Conservation (phyloP, 495 filamentous ascomycete genomes). For the Cetradonia linearis region DNA sequence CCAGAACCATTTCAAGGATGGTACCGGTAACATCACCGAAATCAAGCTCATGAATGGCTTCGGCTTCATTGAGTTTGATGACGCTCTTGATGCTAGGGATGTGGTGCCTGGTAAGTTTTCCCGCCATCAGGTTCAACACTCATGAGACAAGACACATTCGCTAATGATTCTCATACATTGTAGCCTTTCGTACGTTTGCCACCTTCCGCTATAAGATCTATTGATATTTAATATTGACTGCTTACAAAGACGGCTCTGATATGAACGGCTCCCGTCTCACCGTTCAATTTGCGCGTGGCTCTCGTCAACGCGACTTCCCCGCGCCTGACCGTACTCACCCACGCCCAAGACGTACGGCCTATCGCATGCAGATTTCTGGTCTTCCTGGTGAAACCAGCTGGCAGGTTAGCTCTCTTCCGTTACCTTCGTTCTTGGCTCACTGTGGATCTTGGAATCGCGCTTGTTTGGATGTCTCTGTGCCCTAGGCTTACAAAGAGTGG, state of each 20-base stretch:
- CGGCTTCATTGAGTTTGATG: slow-evolving; percentile 98
- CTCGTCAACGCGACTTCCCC: slow-evolving; percentile 74
- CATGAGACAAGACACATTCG: slow-evolving; percentile 34
- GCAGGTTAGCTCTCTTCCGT: slow-evolving; percentile 77
- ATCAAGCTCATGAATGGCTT: slow-evolving; percentile 99
- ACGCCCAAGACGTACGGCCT: slow-evolving; percentile 85
- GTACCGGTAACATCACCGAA: slow-evolving; percentile 92
- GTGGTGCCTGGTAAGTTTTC: slow-evolving; percentile 77
- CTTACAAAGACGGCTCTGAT: slow-evolving; percentile 73
- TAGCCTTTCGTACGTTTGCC: slow-evolving; percentile 17
- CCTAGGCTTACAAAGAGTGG: slow-evolving; percentile 3
- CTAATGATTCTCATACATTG: slow-evolving; percentile 4
- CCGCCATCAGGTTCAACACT: slow-evolving; percentile 20
- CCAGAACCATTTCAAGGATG: slow-evolving; percentile 92
- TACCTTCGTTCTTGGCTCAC: slow-evolving; percentile 21
- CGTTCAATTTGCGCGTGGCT: slow-evolving; percentile 93
- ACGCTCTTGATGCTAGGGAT: slow-evolving; percentile 91
- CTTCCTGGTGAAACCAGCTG: slow-evolving; percentile 97
- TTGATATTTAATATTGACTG: neutral
- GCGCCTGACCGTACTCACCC: slow-evolving; percentile 70
- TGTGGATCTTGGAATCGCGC: slow-evolving; percentile 14
- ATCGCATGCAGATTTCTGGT: slow-evolving; percentile 94
- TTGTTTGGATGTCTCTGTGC: slow-evolving; percentile 13
- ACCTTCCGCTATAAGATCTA: neutral
- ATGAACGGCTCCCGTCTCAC: slow-evolving; percentile 96